Percentiles rank a stretch among this genome's conserved stretches.
Conservation (phyloP, 148 eudicot species). For the Gaultheria prostrata region DNA sequence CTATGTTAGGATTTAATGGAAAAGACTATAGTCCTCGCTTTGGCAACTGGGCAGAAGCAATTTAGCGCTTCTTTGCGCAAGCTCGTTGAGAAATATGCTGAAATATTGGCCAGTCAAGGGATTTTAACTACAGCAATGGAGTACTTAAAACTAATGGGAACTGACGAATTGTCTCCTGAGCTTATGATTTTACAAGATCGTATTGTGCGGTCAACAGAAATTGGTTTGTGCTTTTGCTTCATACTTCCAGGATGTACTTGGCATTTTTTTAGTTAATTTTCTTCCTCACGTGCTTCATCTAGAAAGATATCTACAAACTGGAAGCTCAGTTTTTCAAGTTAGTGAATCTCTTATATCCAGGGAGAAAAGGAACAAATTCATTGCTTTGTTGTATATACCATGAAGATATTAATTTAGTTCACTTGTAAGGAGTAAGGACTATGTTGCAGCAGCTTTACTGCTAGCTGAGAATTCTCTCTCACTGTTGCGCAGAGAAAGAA, state of each 20-base stretch:
- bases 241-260: background rate
- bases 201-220: constrained; percentile 62
- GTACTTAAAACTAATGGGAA: constrained; percentile 78
- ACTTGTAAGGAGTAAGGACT: background rate
- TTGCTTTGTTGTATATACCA: background rate
- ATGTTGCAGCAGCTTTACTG: background rate
- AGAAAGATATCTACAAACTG: background rate
- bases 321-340: background rate
- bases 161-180: constrained; percentile 82
- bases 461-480: background rate
- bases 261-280: background rate
- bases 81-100: constrained; percentile 93
- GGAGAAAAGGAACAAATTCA: background rate
- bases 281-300: background rate
- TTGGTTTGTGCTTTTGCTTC: constrained; percentile 41
- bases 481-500: constrained; percentile 44
- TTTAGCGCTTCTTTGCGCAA: constrained; percentile 87
- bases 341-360: background rate
- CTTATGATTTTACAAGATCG: constrained; percentile 81
- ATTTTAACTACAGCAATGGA: constrained; percentile 89
- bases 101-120: constrained; percentile 98
- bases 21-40: constrained; percentile 86
- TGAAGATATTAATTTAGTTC: background rate
- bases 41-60: constrained; percentile 89
- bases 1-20: constrained; percentile 84